These are phyloP conservation scores for Phytophthora uliginosa DNA, from an alignment of 352 stramenopile genomes.

Conservation along the genomic window DNA sequence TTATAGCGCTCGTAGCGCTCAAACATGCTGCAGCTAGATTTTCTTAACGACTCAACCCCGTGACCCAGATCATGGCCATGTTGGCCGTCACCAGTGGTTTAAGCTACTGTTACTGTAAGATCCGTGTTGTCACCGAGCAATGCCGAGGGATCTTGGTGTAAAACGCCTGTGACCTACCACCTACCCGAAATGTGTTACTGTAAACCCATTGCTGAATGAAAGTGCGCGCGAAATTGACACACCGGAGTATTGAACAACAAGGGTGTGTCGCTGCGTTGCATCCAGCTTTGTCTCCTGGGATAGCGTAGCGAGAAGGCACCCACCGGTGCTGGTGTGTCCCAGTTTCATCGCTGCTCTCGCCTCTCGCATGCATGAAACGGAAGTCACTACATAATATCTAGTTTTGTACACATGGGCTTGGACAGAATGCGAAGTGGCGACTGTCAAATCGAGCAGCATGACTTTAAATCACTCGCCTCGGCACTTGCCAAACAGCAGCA, in stretches of 20 bases:
- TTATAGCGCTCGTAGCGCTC: constrained; percentile 2
- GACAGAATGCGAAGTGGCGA: neutral
- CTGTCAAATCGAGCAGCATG: neutral
- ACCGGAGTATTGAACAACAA: neutral
- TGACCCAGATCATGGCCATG: constrained; percentile 5
- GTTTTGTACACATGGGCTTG: neutral
- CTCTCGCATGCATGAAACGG: neutral
- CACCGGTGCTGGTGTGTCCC: neutral
- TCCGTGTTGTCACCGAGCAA: neutral
- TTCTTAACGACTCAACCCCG: constrained; percentile 10
- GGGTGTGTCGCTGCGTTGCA: neutral
- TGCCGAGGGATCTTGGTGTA: neutral
- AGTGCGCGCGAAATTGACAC: neutral
- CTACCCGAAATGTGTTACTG: neutral
- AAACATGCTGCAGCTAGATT: constrained; percentile 16
- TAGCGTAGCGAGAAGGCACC: neutral
- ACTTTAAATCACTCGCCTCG: neutral
- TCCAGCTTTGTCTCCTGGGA: neutral
- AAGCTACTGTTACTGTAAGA: neutral
- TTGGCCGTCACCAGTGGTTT: neutral
- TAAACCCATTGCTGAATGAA: neutral
- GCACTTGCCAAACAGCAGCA: neutral
- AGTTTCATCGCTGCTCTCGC: neutral
- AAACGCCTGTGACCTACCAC: neutral
- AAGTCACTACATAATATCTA: neutral